Evolutionary conservation across 2,329 filamentous ascomycete species (phyloP).

Genomic region (Fusarium albosuccineum): DNA sequence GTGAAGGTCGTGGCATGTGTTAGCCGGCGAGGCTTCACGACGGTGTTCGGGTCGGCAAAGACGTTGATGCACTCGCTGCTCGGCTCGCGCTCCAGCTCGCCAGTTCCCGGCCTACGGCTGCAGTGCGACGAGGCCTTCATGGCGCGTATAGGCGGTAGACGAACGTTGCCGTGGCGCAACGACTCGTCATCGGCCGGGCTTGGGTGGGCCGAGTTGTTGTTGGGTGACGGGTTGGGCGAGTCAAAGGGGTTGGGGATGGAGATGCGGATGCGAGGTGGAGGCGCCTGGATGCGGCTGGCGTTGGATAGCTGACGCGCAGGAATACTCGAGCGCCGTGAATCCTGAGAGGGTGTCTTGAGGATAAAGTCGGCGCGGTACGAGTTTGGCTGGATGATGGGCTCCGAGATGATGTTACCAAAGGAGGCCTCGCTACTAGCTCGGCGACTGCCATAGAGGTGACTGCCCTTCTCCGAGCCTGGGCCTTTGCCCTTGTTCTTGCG

Average conservation of each 20-base stretch:
- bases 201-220: constrained; percentile 39
- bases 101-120: constrained; percentile 48
- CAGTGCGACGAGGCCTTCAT: constrained; percentile 51
- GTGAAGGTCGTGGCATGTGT: constrained; percentile 63
- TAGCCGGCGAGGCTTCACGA: constrained; percentile 47
- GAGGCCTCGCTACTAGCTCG: constrained; percentile 42
- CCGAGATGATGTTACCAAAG: constrained; percentile 65
- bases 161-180: constrained; percentile 47
- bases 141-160: constrained; percentile 54
- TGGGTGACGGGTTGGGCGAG: constrained; percentile 49
- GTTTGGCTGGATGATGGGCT: constrained; percentile 63
- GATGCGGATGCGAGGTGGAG: constrained; percentile 41
- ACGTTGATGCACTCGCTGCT: constrained; percentile 66
- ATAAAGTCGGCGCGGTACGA: constrained; percentile 67
- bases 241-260: constrained; percentile 55
- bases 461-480: constrained; percentile 38
- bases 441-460: constrained; percentile 26
- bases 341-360: constrained; percentile 51
- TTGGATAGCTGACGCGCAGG: constrained; percentile 25
- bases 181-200: constrained; percentile 44
- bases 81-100: constrained; percentile 56
- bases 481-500: constrained; percentile 45
- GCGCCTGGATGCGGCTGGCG: constrained; percentile 30
- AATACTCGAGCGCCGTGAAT: constrained; percentile 27
- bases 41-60: constrained; percentile 63